Conservation (phyloP, 2,329 filamentous ascomycete genomes). For the Metarhizium sp. region DNA sequence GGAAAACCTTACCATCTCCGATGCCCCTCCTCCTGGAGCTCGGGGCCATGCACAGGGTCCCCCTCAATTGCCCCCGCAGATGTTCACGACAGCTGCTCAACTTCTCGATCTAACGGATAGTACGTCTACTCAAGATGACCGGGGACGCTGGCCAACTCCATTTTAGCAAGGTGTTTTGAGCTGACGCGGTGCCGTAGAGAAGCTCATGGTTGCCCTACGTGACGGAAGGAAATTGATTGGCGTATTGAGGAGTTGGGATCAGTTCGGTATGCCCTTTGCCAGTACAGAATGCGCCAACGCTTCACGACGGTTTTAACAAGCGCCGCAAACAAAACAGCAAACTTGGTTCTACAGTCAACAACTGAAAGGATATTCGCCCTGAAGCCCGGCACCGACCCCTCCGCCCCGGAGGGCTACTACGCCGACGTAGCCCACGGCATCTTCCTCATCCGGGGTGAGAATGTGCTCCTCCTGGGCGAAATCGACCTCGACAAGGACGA, state of each 20-base stretch:
- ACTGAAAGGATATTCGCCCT: conserved; percentile 75
- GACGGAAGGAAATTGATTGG: conserved; percentile 93
- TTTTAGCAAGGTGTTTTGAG: background rate
- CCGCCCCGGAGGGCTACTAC: conserved; percentile 46
- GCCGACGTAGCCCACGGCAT: conserved; percentile 79
- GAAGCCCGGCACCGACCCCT: conserved; percentile 29
- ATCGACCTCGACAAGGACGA: conserved; percentile 97
- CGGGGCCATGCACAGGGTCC: conserved; percentile 31
- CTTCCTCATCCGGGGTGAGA: conserved; percentile 90
- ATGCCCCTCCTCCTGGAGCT: conserved; percentile 27
- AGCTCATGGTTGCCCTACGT: conserved; percentile 82
- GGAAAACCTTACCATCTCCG: conserved; percentile 45
- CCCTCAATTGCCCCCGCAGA: conserved; percentile 75
- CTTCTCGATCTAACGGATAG: conserved; percentile 94
- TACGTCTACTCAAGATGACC: conserved; percentile 36
- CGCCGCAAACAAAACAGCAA: conserved; percentile 47
- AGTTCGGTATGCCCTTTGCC: conserved; percentile 59
- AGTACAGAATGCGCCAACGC: background rate
- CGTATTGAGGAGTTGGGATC: conserved; percentile 90
- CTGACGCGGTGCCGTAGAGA: conserved; percentile 53
- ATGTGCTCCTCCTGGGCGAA: conserved; percentile 90
- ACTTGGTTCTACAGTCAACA: conserved; percentile 89
- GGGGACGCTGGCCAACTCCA: too few species aligned
- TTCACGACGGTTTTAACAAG: background rate
- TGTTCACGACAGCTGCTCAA: conserved; percentile 97